Percentiles rank a stretch among this genome's conserved stretches.
phyloP scores from a whole-genome alignment of 192 early-diverging fungal genomes.

The Coemansia erecta region DNA sequence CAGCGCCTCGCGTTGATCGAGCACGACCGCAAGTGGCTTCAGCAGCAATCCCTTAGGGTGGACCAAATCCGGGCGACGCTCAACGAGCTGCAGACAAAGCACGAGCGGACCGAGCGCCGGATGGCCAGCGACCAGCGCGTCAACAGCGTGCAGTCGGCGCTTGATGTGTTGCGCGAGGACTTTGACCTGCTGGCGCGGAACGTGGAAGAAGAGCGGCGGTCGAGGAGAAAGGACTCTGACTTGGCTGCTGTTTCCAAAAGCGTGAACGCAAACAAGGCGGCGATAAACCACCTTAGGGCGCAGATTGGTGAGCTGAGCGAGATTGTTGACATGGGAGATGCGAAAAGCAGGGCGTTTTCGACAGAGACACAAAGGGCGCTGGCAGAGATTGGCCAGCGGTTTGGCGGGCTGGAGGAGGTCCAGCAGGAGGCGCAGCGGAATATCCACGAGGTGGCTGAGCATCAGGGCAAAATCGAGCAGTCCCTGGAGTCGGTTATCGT shows the following conservation, averaged over 20 bases:
- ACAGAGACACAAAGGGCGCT: conserved; percentile 2
- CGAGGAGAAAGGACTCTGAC: too few relatives aligned
- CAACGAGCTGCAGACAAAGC: conserved; percentile 19
- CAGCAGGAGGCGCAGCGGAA: conserved; percentile 17
- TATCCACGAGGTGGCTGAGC: conserved; percentile 4
- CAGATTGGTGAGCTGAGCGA: too few relatives aligned
- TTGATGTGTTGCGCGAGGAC: conserved; percentile 29
- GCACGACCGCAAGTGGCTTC: conserved; percentile 47
- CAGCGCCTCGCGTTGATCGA: conserved; percentile 33
- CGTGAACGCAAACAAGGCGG: not conserved
- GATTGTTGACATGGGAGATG: not conserved
- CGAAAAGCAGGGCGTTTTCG: not conserved
- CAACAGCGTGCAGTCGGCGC: not conserved
- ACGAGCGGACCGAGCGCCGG: conserved; percentile 6
- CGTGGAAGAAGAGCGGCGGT: conserved; percentile 3
- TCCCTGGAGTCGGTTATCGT: conserved; percentile 15
- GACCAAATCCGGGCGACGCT: conserved; percentile 36
- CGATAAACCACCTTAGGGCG: not conserved
- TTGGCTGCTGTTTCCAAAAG: not conserved
- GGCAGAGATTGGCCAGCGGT: not conserved
- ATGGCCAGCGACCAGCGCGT: conserved; percentile 9
- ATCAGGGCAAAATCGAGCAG: conserved; percentile 14
- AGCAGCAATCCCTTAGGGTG: conserved; percentile 45
- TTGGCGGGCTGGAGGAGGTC: not conserved
- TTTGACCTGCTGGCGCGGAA: conserved; percentile 15